These are phyloP conservation scores for Daldinia vernicosa DNA, from an alignment of 495 filamentous ascomycete genomes.

Conservation along the genomic window DNA sequence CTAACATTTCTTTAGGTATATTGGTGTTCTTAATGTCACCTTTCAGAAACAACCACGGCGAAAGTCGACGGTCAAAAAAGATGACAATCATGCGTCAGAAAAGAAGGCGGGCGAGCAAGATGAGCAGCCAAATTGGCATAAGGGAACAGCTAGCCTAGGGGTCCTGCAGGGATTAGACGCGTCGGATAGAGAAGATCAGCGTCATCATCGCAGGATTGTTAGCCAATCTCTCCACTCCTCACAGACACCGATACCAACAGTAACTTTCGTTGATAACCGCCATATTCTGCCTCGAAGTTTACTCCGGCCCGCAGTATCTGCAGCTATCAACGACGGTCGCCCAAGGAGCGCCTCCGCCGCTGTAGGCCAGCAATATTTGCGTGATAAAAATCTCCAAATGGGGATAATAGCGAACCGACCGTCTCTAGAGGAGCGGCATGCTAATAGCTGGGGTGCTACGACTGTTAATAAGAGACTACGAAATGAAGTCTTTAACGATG, in stretches of 20 bases:
- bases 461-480: conserved; percentile 87
- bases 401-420: conserved; percentile 46
- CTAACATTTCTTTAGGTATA: conserved; percentile 71
- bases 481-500: conserved; percentile 93
- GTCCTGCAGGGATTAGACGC: conserved; percentile 19
- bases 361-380: conserved; percentile 24
- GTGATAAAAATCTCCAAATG: conserved; percentile 17
- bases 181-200: conserved; percentile 38
- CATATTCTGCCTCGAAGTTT: conserved; percentile 92
- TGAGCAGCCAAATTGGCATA: conserved; percentile 35
- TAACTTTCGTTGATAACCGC: conserved; percentile 93
- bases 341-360: conserved; percentile 52
- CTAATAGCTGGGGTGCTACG: conserved; percentile 94
- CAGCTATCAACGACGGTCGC: conserved; percentile 32
- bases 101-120: conserved; percentile 42
- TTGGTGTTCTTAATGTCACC: conserved; percentile 96
- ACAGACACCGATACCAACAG: conserved; percentile 75
- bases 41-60: conserved; percentile 85
- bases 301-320: conserved; percentile 55
- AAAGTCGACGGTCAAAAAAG: conserved; percentile 62
- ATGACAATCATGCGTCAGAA: conserved; percentile 46
- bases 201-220: conserved; percentile 67
- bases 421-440: conserved; percentile 57
- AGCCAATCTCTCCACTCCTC: conserved; percentile 74
- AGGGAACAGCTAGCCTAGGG: conserved; percentile 22